Evolutionary conservation across 2,329 filamentous ascomycete genomes (phyloP).

Genomic region (Hypoxylon rubiginosum): DNA sequence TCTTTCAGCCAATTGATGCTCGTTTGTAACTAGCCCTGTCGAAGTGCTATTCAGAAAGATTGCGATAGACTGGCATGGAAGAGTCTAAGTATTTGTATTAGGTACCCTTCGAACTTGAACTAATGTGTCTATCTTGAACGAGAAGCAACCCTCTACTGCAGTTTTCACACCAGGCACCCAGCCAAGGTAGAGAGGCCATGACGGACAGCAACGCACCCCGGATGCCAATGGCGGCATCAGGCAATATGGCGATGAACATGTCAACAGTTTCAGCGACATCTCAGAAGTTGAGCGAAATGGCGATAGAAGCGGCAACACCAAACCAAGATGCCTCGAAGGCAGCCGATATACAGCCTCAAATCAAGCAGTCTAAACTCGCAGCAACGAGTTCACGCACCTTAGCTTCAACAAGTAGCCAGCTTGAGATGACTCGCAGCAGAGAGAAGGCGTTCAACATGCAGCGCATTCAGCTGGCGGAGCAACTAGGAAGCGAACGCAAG

Average conservation of each 20-base stretch:
- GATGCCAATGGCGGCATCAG: constrained; percentile 27
- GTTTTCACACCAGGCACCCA: not conserved
- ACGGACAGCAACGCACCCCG: constrained; percentile 2
- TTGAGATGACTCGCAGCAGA: not conserved
- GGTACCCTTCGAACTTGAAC: not conserved
- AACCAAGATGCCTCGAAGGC: not conserved
- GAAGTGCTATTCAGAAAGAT: not conserved
- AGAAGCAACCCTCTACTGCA: not conserved
- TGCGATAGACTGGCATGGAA: not conserved
- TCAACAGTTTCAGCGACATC: constrained; percentile 15
- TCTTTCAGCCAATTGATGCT: not conserved
- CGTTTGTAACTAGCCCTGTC: constrained; percentile 4
- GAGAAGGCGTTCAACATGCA: constrained; percentile 20
- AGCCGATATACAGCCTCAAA: not conserved
- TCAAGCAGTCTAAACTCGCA: not conserved
- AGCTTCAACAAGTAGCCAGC: not conserved
- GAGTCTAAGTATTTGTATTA: not conserved
- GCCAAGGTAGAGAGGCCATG: constrained; percentile 2
- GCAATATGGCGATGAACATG: constrained; percentile 27
- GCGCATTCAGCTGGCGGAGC: constrained; percentile 28
- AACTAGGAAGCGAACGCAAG: constrained; percentile 25
- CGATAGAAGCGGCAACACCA: not conserved
- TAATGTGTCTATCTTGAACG: not conserved
- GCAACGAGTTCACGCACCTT: not conserved
- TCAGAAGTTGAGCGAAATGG: not conserved